A percentile compares a stretch with the other conserved stretches of the same genome.
These are phyloP conservation scores for Hypoxylon cercidicola DNA, from an alignment of 495 filamentous ascomycete genomes.

Conservation along the genomic window DNA sequence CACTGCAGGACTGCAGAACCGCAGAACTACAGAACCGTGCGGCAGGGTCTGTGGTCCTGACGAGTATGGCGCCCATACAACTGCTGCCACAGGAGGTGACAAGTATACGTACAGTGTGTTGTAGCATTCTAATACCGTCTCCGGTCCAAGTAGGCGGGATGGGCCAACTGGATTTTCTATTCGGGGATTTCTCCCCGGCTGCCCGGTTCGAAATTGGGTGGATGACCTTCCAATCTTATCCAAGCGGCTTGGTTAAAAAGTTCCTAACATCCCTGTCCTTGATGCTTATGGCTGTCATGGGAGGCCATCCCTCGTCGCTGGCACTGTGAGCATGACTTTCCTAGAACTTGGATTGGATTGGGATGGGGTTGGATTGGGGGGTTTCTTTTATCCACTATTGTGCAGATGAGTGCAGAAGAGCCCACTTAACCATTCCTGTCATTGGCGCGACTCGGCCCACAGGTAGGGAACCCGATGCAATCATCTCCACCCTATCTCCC, in stretches of 20 bases:
- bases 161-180: conserved; percentile 24
- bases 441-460: conserved; percentile 38
- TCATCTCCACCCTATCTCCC: conserved; percentile 39
- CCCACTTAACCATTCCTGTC: conserved; percentile 5
- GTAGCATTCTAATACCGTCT: conserved; percentile 12
- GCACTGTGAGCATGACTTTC: conserved; percentile 35
- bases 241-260: conserved; percentile 38
- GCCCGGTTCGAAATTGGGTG: conserved; percentile 39
- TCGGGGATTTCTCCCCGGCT: conserved; percentile 40
- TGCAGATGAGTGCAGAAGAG: neutral
- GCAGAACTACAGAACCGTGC: neutral
- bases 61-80: neutral
- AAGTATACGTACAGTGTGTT: conserved; percentile 25
- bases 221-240: conserved; percentile 42
- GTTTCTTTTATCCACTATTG: conserved; percentile 12
- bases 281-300: neutral
- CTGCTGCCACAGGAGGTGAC: neutral
- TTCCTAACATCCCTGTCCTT: conserved; percentile 33
- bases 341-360: conserved; percentile 22
- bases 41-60: conserved; percentile 11
- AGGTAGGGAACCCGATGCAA: conserved; percentile 45
- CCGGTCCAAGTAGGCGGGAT: conserved; percentile 40
- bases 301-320: conserved; percentile 5
- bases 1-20: conserved; percentile 11
- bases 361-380: conserved; percentile 16